Base-by-base conservation (phyloP, 2,329 filamentous ascomycete species). In the Gremmenia infestans region DNA sequence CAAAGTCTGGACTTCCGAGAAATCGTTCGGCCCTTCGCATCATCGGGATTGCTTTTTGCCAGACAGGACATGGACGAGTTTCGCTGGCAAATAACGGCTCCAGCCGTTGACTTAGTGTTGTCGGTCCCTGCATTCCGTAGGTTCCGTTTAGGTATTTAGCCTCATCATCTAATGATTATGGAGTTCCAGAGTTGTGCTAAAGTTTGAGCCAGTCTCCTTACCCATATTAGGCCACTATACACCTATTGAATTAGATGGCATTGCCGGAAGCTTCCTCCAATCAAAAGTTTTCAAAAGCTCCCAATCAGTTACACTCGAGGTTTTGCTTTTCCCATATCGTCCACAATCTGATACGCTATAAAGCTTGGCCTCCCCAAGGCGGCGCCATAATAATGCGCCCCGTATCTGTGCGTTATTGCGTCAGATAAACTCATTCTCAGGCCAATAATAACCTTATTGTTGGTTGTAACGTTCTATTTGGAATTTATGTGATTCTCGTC, bases 101-200 rank as follows among this genome's bases (percentile, higher is more conserved):
- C 9, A 32, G 8, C 28, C 28, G 28, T 32, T 9, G 11, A 9
- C 28, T 11, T 32, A 32, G 28, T 32, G 28, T 32, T 32, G 28
- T 32, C 28, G 9, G 25, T 35, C n/a, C 25, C 47, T 36, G 19
- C 32, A 19, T 36, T 5, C 47, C n/a, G 47, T 49, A n/a, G n/a
- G 11, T 9, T 25, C n/a, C 35, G 19, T 17, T 50, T 32, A 15
- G 35, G 54, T 17, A 55, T 55, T 59, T 59, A 56, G 54, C 48
- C 57, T 57, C 52, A 56, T 52, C 17, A 48, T 43, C 25, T 25
- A 6, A 6, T 25, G 22, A 22, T 51, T 25, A 50, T 55, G 50
- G 40, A 48, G 19, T 45, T n/a, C 25, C 14, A 43, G 46, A 28
- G 40, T 52, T 53, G 53, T 56, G 57, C 57, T 36, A 59, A 51